phyloP scores from a whole-genome alignment of 192 early-diverging fungal species.

The Phlyctochytrium arcticum region DNA sequence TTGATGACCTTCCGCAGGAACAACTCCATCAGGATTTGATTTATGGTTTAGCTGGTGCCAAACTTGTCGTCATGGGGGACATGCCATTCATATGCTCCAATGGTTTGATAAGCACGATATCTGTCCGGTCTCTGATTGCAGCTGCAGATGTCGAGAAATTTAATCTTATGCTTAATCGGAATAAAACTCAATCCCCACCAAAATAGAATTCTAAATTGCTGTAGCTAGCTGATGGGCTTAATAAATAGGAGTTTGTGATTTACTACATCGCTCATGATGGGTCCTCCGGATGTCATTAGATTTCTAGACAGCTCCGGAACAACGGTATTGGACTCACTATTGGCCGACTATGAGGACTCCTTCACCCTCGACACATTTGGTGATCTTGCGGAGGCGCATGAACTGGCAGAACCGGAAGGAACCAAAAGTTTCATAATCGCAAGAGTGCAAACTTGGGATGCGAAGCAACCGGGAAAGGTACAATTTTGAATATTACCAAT shows the following conservation, averaged over 20 bases:
- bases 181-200: too few species aligned
- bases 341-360: slow-evolving; percentile 59
- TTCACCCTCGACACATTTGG: slow-evolving; percentile 57
- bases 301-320: slow-evolving; percentile 50
- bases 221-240: too few species aligned
- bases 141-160: slow-evolving; percentile 55
- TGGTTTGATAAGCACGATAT: slow-evolving; percentile 85
- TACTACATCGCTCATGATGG: too few species aligned
- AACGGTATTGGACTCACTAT: slow-evolving; percentile 49
- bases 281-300: slow-evolving; percentile 48
- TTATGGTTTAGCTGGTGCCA: slow-evolving; percentile 99
- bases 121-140: slow-evolving; percentile 93
- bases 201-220: too few species aligned
- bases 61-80: slow-evolving; percentile 94
- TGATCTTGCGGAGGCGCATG: slow-evolving; percentile 44
- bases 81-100: slow-evolving; percentile 79
- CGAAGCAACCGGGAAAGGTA: slow-evolving; percentile 55
- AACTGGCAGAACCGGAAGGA: slow-evolving; percentile 34
- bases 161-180: too few species aligned
- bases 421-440: slow-evolving; percentile 57
- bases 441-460: slow-evolving; percentile 60
- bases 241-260: too few species aligned
- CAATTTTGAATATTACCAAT: background rate
- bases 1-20: background rate
- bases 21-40: slow-evolving; percentile 40